Percentiles rank a stretch among this genome's conserved stretches.
Conservation (phyloP, 2,329 filamentous ascomycete genomes). For the Sodiomyces alkalinus region DNA sequence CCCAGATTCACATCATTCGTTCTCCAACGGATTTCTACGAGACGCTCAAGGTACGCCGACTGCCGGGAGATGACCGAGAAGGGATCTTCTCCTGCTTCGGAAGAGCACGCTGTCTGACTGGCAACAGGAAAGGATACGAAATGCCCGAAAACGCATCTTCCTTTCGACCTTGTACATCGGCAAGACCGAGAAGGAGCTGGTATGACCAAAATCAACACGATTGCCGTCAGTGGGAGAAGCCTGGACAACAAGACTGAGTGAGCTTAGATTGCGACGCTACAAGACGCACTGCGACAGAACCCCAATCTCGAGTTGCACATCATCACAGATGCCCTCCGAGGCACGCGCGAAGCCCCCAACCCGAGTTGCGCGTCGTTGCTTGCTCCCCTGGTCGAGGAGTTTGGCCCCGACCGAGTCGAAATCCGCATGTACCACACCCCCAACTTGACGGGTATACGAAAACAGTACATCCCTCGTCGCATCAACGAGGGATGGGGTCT, state of each 20-base stretch:
- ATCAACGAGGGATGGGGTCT: constrained; percentile 98
- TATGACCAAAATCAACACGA: constrained; percentile 23
- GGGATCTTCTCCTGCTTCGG: no score
- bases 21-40: constrained; percentile 84
- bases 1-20: constrained; percentile 63
- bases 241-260: no score
- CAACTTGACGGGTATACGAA: constrained; percentile 76
- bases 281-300: constrained; percentile 58
- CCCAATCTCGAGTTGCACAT: constrained; percentile 71
- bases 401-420: constrained; percentile 72
- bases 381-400: constrained; percentile 67
- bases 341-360: constrained; percentile 77
- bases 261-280: constrained; percentile 55
- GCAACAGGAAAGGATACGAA: constrained; percentile 58
- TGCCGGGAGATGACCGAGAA: no score
- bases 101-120: no score
- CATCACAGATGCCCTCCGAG: constrained; percentile 78
- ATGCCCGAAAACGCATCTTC: constrained; percentile 68
- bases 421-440: constrained; percentile 97
- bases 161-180: constrained; percentile 96
- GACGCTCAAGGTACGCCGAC: constrained; percentile 56
- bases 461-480: constrained; percentile 68
- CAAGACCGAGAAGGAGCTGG: constrained; percentile 77
- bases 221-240: no score
- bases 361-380: constrained; percentile 81